Conservation (phyloP, 306 rosid genomes). For the Luffa aegyptiaca region DNA sequence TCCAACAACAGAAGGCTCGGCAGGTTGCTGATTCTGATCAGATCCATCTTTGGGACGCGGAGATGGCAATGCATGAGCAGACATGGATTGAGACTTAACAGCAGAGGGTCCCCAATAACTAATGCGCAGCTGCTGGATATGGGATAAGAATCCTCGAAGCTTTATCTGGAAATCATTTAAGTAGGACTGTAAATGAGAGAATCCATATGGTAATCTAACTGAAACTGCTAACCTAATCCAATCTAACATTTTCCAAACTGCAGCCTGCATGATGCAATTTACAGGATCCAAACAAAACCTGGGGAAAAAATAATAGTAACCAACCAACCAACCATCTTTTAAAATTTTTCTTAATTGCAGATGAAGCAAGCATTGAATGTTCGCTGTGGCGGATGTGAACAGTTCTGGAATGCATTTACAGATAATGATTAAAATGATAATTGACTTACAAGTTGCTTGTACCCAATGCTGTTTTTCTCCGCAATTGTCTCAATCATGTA, state of each 20-base stretch:
- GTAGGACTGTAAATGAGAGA: constrained; percentile 12
- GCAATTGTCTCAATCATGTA: constrained; percentile 91
- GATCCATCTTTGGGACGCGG: constrained; percentile 64
- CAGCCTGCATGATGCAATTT: neutral
- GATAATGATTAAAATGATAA: neutral
- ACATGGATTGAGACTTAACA: constrained; percentile 51
- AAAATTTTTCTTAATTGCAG: neutral
- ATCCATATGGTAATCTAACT: neutral
- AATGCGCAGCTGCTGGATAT: constrained; percentile 66
- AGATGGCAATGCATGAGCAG: constrained; percentile 61
- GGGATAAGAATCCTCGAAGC: constrained; percentile 86
- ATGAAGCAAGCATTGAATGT: neutral
- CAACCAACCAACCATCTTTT: neutral
- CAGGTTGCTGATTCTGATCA: constrained; percentile 76
- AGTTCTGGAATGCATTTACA: neutral
- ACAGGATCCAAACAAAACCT: neutral
- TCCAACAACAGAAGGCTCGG: constrained; percentile 83
- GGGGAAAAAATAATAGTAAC: neutral
- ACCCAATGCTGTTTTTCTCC: constrained; percentile 81
- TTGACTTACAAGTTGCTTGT: constrained; percentile 80
- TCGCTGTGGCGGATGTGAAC: neutral
- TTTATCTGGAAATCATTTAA: constrained; percentile 53
- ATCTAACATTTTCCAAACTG: neutral
- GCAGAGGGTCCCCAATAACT: constrained; percentile 83
- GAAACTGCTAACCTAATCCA: constrained; percentile 12